A percentile compares a stretch with the other conserved stretches of the same genome.
phyloP scores from a whole-genome alignment of 179 eudicot species.

The Silene noctiflora region DNA sequence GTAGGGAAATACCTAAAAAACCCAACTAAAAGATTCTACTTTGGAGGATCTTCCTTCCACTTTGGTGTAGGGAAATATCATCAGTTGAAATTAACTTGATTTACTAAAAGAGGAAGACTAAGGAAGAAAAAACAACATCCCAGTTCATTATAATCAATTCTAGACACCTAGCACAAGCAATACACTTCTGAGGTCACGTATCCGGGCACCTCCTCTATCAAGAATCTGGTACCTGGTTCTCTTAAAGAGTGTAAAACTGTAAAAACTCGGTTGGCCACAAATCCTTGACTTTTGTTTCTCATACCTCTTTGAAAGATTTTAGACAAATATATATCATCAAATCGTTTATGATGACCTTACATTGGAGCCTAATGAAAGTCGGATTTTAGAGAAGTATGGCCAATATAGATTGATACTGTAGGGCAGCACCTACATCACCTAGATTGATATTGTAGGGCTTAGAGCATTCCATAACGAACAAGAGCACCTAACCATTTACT shows the following conservation, averaged over 20 bases:
- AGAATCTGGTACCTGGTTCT: neutral
- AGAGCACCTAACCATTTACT: neutral
- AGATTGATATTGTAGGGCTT: neutral
- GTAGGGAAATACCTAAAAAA: neutral
- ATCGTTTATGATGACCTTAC: no score
- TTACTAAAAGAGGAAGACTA: neutral
- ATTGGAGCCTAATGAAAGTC: neutral
- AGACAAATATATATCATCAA: no score
- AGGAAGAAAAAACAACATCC: neutral
- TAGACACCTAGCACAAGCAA: neutral
- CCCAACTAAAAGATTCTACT: neutral
- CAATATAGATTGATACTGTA: neutral
- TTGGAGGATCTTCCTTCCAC: neutral
- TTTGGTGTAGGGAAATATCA: neutral
- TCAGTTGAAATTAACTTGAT: neutral
- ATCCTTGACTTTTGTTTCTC: no score
- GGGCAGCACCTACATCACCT: neutral
- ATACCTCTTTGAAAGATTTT: no score
- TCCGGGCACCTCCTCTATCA: neutral
- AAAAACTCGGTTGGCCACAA: no score
- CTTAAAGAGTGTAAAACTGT: no score
- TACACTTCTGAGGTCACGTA: neutral
- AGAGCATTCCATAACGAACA: neutral
- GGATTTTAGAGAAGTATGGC: neutral
- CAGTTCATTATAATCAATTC: neutral